Evolutionary conservation across 495 filamentous ascomycete genomes (phyloP).

Genomic region (Penicillium herquei): DNA sequence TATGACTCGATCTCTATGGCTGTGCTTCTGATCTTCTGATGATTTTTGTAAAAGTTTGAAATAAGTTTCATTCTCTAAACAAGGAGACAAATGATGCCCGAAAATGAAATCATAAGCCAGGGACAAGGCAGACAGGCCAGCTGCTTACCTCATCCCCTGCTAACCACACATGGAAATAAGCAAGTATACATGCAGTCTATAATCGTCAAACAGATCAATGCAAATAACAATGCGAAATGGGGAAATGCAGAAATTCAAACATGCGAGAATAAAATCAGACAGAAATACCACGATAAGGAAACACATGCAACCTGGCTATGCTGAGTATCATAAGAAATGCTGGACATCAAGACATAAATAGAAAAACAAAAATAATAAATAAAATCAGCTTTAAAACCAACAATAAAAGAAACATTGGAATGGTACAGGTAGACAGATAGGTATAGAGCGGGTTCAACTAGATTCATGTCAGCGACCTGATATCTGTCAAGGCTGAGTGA

Average conservation of each 20-base stretch:
- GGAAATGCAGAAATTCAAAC: background rate
- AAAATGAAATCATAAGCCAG: background rate
- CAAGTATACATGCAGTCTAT: slow-evolving; percentile 2
- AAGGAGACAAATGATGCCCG: background rate
- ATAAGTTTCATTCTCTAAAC: background rate
- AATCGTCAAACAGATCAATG: background rate
- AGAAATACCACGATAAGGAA: background rate
- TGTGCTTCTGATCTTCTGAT: background rate
- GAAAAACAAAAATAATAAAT: slow-evolving; percentile 1
- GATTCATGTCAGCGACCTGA: background rate
- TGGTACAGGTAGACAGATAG: background rate
- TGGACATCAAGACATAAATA: background rate
- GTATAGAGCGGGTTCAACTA: background rate
- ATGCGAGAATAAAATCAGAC: background rate
- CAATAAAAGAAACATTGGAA: no score
- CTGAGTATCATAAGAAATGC: slow-evolving; percentile 1
- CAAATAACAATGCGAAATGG: background rate
- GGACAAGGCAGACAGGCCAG: slow-evolving; percentile 17
- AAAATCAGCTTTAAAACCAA: background rate
- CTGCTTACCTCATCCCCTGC: slow-evolving; percentile 13
- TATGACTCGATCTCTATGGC: background rate
- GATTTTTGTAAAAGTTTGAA: background rate
- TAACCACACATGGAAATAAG: slow-evolving; percentile 11
- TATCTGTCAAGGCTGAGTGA: background rate
- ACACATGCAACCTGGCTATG: slow-evolving; percentile 1